These are phyloP conservation scores for Cyberlindnera petersonii DNA, from an alignment of 805 yeast species.

Conservation along the genomic window DNA sequence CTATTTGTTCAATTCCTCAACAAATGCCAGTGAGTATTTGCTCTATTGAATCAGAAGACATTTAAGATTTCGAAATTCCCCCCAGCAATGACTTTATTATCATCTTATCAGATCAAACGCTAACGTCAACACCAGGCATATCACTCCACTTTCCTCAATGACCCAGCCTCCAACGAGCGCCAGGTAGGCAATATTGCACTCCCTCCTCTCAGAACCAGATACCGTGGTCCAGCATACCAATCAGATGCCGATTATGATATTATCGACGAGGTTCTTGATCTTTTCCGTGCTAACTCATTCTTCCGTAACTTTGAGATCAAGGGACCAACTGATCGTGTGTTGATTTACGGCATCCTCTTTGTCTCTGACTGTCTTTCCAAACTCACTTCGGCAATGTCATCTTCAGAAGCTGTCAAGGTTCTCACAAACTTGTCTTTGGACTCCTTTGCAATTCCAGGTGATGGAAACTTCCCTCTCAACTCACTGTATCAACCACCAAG, in stretches of 20 bases:
- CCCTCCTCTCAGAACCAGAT: constrained; percentile 79
- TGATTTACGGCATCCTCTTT: constrained; percentile 90
- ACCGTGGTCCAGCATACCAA: constrained; percentile 90
- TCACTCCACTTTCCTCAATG: constrained; percentile 73
- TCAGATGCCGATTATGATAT: constrained; percentile 77
- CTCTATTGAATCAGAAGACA: background rate
- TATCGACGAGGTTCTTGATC: constrained; percentile 84
- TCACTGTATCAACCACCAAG: constrained; percentile 69
- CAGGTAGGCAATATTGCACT: constrained; percentile 71
- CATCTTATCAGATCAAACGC: background rate
- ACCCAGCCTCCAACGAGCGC: constrained; percentile 53
- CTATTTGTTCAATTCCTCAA: too few relatives aligned
- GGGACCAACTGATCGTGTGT: constrained; percentile 88
- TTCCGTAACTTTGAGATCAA: constrained; percentile 96
- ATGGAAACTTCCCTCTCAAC: constrained; percentile 89
- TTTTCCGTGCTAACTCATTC: constrained; percentile 93
- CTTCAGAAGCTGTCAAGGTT: constrained; percentile 58
- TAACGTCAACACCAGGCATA: constrained; percentile 45
- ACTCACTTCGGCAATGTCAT: constrained; percentile 45
- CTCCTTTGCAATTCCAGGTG: constrained; percentile 90
- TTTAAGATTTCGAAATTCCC: too few relatives aligned
- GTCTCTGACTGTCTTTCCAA: constrained; percentile 79
- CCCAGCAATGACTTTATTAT: background rate
- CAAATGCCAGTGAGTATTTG: constrained; percentile 1
- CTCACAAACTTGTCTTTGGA: constrained; percentile 85